Conservation (phyloP, 2,329 filamentous ascomycete genomes). For the Colletotrichum liaoningense region DNA sequence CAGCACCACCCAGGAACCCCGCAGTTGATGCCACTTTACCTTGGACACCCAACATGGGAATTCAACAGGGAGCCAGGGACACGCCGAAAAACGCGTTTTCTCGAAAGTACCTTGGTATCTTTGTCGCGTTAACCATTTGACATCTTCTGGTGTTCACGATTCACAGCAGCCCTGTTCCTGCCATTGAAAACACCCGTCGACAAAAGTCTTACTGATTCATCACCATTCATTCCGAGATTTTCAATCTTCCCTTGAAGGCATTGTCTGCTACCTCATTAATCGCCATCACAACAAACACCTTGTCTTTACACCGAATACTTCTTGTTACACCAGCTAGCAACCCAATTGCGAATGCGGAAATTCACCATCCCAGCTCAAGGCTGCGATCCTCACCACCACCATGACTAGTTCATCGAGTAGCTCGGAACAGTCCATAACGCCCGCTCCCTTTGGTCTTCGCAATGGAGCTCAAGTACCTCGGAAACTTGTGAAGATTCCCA, state of each 20-base stretch:
- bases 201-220: not conserved
- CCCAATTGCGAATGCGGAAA: not conserved
- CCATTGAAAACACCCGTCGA: not conserved
- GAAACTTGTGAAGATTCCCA: conserved; percentile 47
- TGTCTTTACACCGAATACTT: not conserved
- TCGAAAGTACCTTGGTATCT: not conserved
- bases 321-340: not conserved
- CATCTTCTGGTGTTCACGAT: not conserved
- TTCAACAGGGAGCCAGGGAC: not conserved
- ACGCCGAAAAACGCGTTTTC: conserved; percentile 29
- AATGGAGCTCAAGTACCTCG: conserved; percentile 37
- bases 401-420: conserved; percentile 17
- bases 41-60: not conserved
- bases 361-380: not conserved
- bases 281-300: not conserved
- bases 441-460: not conserved
- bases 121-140: not conserved
- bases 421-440: conserved; percentile 16
- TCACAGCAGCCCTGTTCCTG: not conserved
- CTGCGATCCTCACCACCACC: not conserved
- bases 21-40: conserved; percentile 17
- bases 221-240: not conserved
- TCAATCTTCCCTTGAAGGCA: not conserved
- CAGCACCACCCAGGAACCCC: conserved; percentile 19
- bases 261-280: not conserved